phyloP scores from a whole-genome alignment of 768 basidiomycete species.

The Epithele typhae region DNA sequence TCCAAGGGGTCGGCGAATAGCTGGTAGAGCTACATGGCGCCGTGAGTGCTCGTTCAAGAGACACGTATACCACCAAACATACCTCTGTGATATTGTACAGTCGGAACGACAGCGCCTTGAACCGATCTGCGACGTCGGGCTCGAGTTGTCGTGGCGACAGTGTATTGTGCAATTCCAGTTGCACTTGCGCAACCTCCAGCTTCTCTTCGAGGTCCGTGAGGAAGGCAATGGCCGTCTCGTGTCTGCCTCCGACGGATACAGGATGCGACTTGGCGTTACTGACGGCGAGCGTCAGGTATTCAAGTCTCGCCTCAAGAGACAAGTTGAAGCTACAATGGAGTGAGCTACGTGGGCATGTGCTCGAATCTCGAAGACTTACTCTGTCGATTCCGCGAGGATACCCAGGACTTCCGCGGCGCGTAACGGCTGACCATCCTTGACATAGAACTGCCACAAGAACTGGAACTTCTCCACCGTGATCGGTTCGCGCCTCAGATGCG shows the following conservation, averaged over 20 bases:
- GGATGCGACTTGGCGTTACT: conserved; percentile 96
- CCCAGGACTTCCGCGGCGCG: conserved; percentile 86
- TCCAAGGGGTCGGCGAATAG: conserved; percentile 85
- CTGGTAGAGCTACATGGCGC: conserved; percentile 77
- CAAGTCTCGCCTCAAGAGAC: conserved; percentile 69
- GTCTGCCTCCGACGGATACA: conserved; percentile 66
- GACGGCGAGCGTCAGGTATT: conserved; percentile 91
- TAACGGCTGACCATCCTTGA: conserved; percentile 83
- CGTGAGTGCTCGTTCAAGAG: neutral
- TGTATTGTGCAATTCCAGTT: conserved; percentile 81
- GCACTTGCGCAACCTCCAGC: conserved; percentile 94
- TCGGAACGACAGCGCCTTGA: conserved; percentile 51
- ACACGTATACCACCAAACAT: conserved; percentile 16
- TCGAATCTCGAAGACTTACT: conserved; percentile 44
- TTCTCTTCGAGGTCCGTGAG: conserved; percentile 94
- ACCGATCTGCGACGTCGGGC: conserved; percentile 58
- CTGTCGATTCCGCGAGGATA: conserved; percentile 75
- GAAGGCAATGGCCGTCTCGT: conserved; percentile 92
- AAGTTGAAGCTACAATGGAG: conserved; percentile 53
- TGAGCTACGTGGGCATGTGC: neutral
- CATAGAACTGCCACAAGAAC: conserved; percentile 95
- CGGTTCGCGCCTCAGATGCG: conserved; percentile 80
- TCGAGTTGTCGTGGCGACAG: conserved; percentile 52
- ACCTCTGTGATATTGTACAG: conserved; percentile 87
- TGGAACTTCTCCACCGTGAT: conserved; percentile 78